Evolutionary conservation across 164 flowering plant species (phyloP), one percentile per base, ranked within the genome.

Genomic region (Warburgia ugandensis): DNA sequence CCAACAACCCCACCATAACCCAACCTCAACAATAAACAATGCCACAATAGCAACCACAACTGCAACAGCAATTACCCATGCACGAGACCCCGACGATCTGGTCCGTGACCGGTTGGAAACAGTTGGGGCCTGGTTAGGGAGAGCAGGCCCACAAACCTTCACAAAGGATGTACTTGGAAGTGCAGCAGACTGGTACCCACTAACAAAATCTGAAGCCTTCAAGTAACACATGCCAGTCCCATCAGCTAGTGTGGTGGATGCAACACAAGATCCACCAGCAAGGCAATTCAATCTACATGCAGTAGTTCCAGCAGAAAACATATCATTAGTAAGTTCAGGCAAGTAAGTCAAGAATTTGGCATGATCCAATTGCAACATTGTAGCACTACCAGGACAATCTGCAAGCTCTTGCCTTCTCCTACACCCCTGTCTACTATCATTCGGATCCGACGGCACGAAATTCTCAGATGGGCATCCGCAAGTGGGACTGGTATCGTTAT

Each of bases 381-480:
- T 59, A 0, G 55, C 52, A 55, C 27, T 71, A 43, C 76, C 73
- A 0, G 78, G 63, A 50, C 97, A 89, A 59, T 72, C 55, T 29
- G 30, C 55, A 46, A 84, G 58, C 67, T 68, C 83, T 65, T 68
- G 61, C 62, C 73, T 86, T 73, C 95, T 77, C 72, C 32, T 76
- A 64, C 97, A 90, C 27, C 97, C 97, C 58, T 73, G 63, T 29
- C 71, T 70, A 3, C 64, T 48, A 51, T 86, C 83, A n/a, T 50
- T 65, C 27, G 73, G 72, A 77, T 90, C 87, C 42, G 72, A 48
- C 2, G 51, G 60, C 30, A 72, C 81, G 20, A 90, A 90, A 70
- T 90, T 82, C 69, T 55, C 29, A 4, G 94, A 82, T 0, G 94
- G 87, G 62, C 97, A 90, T 21, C 62, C 64, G 43, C 97, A 90